Evolutionary conservation across 345 rosid species (phyloP).

Genomic region (Sapria himalayana): DNA sequence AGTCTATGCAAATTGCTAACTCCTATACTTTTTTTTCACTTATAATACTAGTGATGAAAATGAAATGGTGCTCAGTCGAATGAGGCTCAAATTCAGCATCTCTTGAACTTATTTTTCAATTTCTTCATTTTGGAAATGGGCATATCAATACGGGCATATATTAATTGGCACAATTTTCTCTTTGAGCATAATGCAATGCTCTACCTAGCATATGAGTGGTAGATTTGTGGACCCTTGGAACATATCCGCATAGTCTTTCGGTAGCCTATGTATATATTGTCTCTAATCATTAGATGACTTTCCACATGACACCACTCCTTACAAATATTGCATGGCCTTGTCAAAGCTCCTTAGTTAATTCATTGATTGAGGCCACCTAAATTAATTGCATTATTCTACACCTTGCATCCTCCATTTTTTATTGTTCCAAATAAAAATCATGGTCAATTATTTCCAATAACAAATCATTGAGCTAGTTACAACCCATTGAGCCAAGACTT

Average conservation of each 20-base stretch:
- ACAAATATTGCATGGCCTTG: background rate
- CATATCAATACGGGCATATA: background rate
- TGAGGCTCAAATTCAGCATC: conserved; percentile 1
- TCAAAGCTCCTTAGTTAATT: background rate
- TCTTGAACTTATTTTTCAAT: conserved; percentile 5
- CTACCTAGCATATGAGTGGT: background rate
- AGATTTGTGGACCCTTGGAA: background rate
- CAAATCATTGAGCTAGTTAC: background rate
- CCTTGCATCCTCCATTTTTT: background rate
- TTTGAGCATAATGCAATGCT: background rate
- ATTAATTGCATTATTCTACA: background rate
- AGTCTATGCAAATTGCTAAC: background rate
- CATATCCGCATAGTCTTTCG: background rate
- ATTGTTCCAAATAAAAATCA: background rate
- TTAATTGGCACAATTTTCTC: background rate
- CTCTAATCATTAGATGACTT: too few species aligned
- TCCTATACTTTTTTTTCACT: conserved; percentile 1
- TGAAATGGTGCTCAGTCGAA: conserved; percentile 1
- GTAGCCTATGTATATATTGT: background rate
- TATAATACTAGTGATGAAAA: conserved; percentile 1
- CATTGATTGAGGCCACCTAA: background rate
- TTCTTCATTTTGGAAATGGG: conserved; percentile 3
- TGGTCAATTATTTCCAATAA: conserved; percentile 1
- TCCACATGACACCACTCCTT: too few species aligned
- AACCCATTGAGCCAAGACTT: background rate